Percentiles rank a stretch among this genome's conserved stretches.
Evolutionary conservation across 2,329 filamentous ascomycete genomes (phyloP).

Genomic region (Alternaria sp.): DNA sequence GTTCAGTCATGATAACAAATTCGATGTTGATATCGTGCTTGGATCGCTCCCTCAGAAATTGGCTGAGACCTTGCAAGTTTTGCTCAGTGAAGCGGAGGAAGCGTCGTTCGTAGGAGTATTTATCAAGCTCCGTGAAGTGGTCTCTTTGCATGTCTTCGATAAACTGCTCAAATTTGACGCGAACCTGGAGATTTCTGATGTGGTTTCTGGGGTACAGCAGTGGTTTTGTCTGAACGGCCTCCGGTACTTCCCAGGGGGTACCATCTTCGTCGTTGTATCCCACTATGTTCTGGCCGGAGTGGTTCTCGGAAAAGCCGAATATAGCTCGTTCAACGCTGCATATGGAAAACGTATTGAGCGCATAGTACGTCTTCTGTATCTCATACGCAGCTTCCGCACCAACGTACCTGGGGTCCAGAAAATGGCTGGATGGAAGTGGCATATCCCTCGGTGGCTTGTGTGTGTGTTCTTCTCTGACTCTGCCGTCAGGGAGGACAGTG

Average conservation of each 20-base stretch:
- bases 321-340: conserved; percentile 26
- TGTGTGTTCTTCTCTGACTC: conserved; percentile 25
- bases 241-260: neutral
- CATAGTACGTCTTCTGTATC: conserved; percentile 24
- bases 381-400: conserved; percentile 17
- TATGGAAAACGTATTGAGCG: conserved; percentile 29
- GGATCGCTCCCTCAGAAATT: neutral
- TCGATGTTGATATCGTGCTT: conserved; percentile 18
- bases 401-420: conserved; percentile 29
- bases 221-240: neutral
- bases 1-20: conserved; percentile 27
- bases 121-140: neutral
- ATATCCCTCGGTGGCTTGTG: conserved; percentile 23
- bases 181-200: conserved; percentile 28
- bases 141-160: neutral
- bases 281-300: neutral
- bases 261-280: neutral
- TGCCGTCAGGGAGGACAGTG: conserved; percentile 21
- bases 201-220: conserved; percentile 13
- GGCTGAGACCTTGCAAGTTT: neutral
- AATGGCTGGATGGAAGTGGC: conserved; percentile 23
- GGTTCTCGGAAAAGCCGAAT: conserved; percentile 9
- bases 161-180: conserved; percentile 32
- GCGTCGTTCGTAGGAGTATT: conserved; percentile 10
- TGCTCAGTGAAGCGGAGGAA: conserved; percentile 4